These are phyloP conservation scores for Solanum phureja DNA, from an alignment of 257 asterid species.

Conservation along the genomic window DNA sequence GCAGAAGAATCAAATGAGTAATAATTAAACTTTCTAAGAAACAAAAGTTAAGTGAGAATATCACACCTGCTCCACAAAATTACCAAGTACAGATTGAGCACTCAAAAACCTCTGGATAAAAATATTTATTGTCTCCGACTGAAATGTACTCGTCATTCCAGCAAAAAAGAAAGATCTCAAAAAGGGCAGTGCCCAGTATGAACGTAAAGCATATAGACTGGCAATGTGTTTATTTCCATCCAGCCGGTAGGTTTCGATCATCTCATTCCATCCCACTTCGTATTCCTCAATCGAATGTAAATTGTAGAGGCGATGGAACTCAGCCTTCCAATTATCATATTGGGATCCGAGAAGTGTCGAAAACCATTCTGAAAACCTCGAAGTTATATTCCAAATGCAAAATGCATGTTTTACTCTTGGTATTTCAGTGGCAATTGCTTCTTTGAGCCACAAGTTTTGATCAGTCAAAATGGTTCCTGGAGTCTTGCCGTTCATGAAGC, in stretches of 20 bases:
- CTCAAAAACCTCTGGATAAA: conserved; percentile 87
- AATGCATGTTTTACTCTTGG: conserved; percentile 88
- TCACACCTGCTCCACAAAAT: conserved; percentile 90
- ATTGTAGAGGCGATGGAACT: conserved; percentile 75
- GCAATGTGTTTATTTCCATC: conserved; percentile 80
- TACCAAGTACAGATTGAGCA: conserved; percentile 86
- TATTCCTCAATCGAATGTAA: conserved; percentile 70
- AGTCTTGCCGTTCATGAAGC: conserved; percentile 88
- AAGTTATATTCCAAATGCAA: conserved; percentile 89
- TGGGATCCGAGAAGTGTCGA: conserved; percentile 80
- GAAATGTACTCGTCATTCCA: conserved; percentile 77
- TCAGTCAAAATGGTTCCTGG: conserved; percentile 89
- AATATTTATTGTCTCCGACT: conserved; percentile 73
- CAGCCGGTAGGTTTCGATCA: conserved; percentile 79
- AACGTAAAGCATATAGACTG: conserved; percentile 58
- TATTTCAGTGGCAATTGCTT: conserved; percentile 79
- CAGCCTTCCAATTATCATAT: conserved; percentile 88
- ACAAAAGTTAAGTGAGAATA: not conserved
- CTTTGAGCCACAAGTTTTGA: conserved; percentile 87
- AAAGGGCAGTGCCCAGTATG: conserved; percentile 92
- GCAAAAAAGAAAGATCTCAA: conserved; percentile 89
- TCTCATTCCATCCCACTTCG: conserved; percentile 88
- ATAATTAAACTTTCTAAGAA: conserved; percentile 1
- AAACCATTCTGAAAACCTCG: conserved; percentile 94
- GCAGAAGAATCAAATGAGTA: not conserved